A percentile compares a stretch with the other conserved stretches of the same genome.
These are phyloP conservation scores for Abrus pulchellus DNA, from an alignment of 306 rosid species.

Conservation along the genomic window DNA sequence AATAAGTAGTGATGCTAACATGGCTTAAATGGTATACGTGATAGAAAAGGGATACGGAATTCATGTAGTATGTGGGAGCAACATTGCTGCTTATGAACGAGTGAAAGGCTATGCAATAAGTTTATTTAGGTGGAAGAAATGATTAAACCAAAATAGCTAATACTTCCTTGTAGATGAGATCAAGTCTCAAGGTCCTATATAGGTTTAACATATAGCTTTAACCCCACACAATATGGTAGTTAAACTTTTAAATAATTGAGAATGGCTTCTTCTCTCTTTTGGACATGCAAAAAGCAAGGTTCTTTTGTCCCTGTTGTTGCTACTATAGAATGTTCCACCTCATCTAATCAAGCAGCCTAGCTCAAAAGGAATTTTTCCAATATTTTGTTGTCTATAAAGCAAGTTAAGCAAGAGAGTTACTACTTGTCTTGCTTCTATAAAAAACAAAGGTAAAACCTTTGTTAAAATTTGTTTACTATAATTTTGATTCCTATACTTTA, in stretches of 20 bases:
- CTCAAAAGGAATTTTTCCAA: slow-evolving; percentile 11
- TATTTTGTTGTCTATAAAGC: slow-evolving; percentile 2
- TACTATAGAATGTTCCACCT: slow-evolving; percentile 23
- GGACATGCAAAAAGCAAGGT: slow-evolving; percentile 31
- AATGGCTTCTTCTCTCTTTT: slow-evolving; percentile 11
- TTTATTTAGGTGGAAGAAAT: slow-evolving; percentile 31
- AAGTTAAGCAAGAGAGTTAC: neutral
- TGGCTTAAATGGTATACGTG: slow-evolving; percentile 31
- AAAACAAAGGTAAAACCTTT: neutral
- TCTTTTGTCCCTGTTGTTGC: slow-evolving; percentile 2
- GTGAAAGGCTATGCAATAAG: slow-evolving; percentile 35
- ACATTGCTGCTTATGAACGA: slow-evolving; percentile 30
- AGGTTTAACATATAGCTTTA: slow-evolving; percentile 20
- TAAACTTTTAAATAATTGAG: slow-evolving; percentile 29
- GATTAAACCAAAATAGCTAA: slow-evolving; percentile 5
- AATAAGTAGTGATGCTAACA: slow-evolving; percentile 6
- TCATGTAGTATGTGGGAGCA: slow-evolving; percentile 18
- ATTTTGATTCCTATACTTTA: too few species aligned
- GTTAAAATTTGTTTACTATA: neutral
- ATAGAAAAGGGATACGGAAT: neutral
- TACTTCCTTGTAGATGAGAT: slow-evolving; percentile 21
- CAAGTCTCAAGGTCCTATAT: neutral
- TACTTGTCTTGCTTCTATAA: neutral
- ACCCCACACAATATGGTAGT: slow-evolving; percentile 25
- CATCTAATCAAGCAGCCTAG: slow-evolving; percentile 12